Percentiles rank a stretch among this genome's conserved stretches.
phyloP scores from a whole-genome alignment of 306 rosid species.

The Sicyos baderoa region DNA sequence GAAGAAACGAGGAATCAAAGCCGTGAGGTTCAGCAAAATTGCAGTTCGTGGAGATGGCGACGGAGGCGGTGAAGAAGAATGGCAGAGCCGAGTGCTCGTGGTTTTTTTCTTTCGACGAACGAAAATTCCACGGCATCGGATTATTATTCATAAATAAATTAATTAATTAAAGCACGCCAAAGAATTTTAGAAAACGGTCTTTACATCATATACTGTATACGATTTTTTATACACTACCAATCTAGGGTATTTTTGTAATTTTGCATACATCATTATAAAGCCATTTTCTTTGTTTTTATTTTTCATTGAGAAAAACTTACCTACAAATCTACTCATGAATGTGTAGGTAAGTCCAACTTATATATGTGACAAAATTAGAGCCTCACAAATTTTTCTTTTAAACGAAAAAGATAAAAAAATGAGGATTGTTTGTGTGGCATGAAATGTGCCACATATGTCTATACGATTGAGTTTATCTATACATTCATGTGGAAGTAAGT shows the following conservation, averaged over 20 bases:
- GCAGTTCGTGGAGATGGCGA: not conserved
- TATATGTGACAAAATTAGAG: too few species aligned
- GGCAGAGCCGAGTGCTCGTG: not conserved
- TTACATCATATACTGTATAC: not conserved
- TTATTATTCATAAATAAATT: not conserved
- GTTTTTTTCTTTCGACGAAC: constrained; percentile 1
- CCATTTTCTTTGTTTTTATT: not conserved
- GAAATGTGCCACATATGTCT: too few species aligned
- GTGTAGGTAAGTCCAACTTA: too few species aligned
- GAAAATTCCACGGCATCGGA: constrained; percentile 10
- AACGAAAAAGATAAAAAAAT: too few species aligned
- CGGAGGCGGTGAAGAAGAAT: constrained; percentile 9
- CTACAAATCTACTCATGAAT: too few species aligned
- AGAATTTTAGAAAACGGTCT: not conserved
- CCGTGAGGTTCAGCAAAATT: not conserved
- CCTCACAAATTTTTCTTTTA: too few species aligned
- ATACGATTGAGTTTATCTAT: too few species aligned
- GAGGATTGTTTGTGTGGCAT: too few species aligned
- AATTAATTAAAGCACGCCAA: not conserved
- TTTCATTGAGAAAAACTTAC: too few species aligned
- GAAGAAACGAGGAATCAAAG: not conserved
- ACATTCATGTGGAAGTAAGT: too few species aligned
- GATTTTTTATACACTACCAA: not conserved
- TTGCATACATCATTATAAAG: not conserved
- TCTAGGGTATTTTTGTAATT: not conserved